A percentile compares a stretch with the other conserved stretches of the same genome.
Evolutionary conservation across 306 rosid species (phyloP).

Genomic region (Malus sylvestris): DNA sequence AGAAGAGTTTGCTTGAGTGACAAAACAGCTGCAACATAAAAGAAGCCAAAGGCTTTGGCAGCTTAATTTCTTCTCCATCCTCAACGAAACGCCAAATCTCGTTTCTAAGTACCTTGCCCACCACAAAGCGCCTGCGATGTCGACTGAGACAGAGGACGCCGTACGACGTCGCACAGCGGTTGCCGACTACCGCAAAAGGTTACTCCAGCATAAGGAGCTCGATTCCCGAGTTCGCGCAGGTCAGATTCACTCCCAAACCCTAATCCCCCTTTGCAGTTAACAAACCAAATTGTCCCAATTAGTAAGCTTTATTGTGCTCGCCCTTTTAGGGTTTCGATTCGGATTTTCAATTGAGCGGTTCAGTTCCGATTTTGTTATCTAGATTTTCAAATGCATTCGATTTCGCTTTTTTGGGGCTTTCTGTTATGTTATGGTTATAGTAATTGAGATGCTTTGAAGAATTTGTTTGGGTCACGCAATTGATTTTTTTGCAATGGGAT

Average conservation of each 20-base stretch:
- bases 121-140: not conserved
- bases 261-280: not conserved
- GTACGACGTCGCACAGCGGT: constrained; percentile 56
- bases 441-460: not conserved
- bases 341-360: not conserved
- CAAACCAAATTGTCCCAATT: not conserved
- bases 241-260: constrained; percentile 26
- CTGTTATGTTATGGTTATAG: not conserved
- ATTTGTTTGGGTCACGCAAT: not conserved
- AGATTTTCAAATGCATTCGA: not conserved
- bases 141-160: constrained; percentile 70
- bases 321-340: not conserved
- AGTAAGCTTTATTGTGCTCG: not conserved
- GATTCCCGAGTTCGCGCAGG: constrained; percentile 85
- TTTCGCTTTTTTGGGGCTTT: not conserved
- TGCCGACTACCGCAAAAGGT: constrained; percentile 68
- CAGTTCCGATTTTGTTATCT: not conserved
- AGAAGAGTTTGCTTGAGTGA: not conserved
- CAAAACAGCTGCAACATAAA: not conserved
- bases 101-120: not conserved
- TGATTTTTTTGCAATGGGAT: not conserved
- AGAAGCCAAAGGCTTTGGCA: not conserved
- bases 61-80: not conserved
- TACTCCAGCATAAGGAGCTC: constrained; percentile 84
- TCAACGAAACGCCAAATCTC: not conserved